Evolutionary conservation across 2,329 filamentous ascomycete genomes (phyloP), one percentile per base, ranked within the genome.

Genomic region (Sarocladiaceae sp.): DNA sequence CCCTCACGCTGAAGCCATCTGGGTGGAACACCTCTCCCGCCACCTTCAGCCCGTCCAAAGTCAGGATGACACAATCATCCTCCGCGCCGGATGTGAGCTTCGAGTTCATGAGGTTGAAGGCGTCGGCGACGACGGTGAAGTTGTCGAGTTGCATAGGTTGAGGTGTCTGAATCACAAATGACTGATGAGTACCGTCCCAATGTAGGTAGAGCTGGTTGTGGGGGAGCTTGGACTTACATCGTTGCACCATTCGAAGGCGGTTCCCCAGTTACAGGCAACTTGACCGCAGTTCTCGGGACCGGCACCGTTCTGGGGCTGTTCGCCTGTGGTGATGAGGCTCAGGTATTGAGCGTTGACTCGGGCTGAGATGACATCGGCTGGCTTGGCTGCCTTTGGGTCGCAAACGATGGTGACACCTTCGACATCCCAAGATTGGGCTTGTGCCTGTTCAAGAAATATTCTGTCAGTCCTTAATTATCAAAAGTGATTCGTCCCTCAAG

Each of bases 51-150:
- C 23, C 37, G 13, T 24, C 37, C 3, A 41, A 15, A 18, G 26
- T 11, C 37, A 41, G 23, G 12, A 41, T 41, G 4, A 41, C 37
- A 29, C 37, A 41, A 15, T 41, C 37, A 18, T 41, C 37, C 4
- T 39, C 24, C 5, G 21, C 24, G 37, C 24, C 24, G 3, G 23
- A 41, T 21, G 21, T 41, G n/a, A 41, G 24, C 15, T 41, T 41
- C n/a, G 37, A 41, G 23, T 41, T 41, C 37, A 41, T 41, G 23
- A 41, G 15, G 9, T 29, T 23, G 23, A 21, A 41, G 4, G 37
- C 37, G n/a, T 29, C 37, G 3, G 37, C 37, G 23, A 41, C 29
- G 37, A 41, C 37, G n/a, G 37, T 41, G 19, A 41, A 41, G 37
- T 41, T 41, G 19, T 41, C 37, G n/a, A 41, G 37, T 16, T 21